These are phyloP conservation scores for Thermothielavioides terrestris DNA, from an alignment of 495 filamentous ascomycete genomes.

Conservation along the genomic window DNA sequence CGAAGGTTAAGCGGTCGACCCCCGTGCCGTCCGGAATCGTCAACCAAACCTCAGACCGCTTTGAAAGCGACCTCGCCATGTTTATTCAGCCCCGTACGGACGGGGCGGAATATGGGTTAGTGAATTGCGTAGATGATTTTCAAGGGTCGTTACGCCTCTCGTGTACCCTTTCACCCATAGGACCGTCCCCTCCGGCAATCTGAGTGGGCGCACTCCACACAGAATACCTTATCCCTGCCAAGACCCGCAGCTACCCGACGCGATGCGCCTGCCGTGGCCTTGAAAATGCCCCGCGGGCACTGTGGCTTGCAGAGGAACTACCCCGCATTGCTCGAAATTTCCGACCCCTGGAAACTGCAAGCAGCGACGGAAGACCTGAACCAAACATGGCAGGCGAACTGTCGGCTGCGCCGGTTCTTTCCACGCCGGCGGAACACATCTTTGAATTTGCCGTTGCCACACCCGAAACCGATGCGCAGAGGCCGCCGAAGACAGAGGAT, in stretches of 20 bases:
- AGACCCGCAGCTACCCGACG: constrained; percentile 11
- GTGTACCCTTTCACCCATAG: too few species aligned
- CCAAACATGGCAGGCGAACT: constrained; percentile 30
- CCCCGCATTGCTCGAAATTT: constrained; percentile 13
- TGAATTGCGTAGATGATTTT: too few species aligned
- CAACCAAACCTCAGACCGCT: too few species aligned
- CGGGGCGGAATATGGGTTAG: too few species aligned
- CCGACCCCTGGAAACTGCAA: background rate
- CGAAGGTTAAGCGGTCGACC: too few species aligned
- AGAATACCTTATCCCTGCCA: background rate
- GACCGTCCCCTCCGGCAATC: too few species aligned
- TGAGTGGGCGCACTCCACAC: too few species aligned
- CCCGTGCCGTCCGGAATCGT: too few species aligned
- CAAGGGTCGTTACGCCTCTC: too few species aligned
- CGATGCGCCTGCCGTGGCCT: constrained; percentile 3
- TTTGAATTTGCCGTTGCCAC: constrained; percentile 45
- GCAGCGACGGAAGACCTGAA: background rate
- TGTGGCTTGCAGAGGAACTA: background rate
- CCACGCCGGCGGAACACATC: constrained; percentile 75
- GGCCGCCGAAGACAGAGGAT: constrained; percentile 49
- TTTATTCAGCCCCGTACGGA: too few species aligned
- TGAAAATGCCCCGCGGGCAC: background rate
- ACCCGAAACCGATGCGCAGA: constrained; percentile 29
- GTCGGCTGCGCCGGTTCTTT: constrained; percentile 62
- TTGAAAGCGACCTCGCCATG: too few species aligned